Evolutionary conservation across 1,284 basidiomycete species (phyloP), one percentile per base, ranked within the genome.

Genomic region (Ustilago tritici): DNA sequence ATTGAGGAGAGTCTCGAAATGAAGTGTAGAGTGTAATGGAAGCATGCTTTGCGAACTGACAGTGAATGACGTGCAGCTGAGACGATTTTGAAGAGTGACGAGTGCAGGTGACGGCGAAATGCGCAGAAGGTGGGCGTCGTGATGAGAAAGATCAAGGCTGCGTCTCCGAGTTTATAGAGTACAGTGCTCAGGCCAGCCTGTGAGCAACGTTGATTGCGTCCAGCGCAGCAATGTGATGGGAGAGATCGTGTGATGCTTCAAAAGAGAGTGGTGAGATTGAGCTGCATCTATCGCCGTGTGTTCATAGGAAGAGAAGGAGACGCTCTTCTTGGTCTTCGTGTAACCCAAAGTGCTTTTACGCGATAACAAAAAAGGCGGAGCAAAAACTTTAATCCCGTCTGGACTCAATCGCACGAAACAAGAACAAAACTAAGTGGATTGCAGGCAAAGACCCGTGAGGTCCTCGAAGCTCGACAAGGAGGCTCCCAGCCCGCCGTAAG

Each of bases 131-230:
- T 19, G n/a, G 54, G 34, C 9, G n/a, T 34, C 1, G 28, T 53
- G 50, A 35, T 17, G 50, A 19, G 35, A 23, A 35, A 40, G 15
- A 6, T 12, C 14, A 40, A 38, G 32, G 36, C 35, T 19, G 46
- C 50, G 14, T 49, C 23, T 14, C 10, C n/a, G 23, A 49, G 46
- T 49, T 19, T 49, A 10, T 28, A 12, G 6, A 17, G 10, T 34
- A 31, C 14, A 17, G 50, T 31, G 50, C 28, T 53, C 50, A 53
- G 50, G 17, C 32, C 50, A 53, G 34, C 50, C 31, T 34, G 50
- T 14, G 54, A 36, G 19, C 11, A 19, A 15, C 23, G 23, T 28
- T 28, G 23, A 28, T 32, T 43, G 55, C 55, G 55, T 34, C 40
- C 40, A 46, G 40, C 40, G 55, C 38, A 6, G 55, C 4, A 43